These are phyloP conservation scores for Starmerella kuoi DNA, from an alignment of 805 yeast genomes.

Conservation along the genomic window DNA sequence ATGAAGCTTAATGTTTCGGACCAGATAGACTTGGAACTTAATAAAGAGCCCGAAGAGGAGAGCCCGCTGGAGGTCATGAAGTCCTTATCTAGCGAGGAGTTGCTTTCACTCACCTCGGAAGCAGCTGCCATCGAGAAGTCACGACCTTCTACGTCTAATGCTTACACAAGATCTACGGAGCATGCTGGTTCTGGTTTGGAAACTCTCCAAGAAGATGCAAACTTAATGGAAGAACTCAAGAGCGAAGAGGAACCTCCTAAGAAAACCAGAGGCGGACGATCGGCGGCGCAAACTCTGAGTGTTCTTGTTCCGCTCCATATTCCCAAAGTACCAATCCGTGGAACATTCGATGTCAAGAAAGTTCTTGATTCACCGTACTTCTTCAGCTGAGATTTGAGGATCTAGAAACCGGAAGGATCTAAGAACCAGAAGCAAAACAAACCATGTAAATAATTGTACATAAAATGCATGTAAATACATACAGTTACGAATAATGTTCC, in stretches of 20 bases:
- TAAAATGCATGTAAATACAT: not conserved
- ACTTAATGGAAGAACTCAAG: slow-evolving; percentile 21
- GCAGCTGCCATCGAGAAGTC: slow-evolving; percentile 12
- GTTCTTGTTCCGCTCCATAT: slow-evolving; percentile 56
- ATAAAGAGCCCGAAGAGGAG: slow-evolving; percentile 39
- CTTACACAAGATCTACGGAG: slow-evolving; percentile 24
- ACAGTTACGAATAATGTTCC: not conserved
- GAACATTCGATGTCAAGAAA: slow-evolving; percentile 66
- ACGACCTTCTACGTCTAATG: not conserved
- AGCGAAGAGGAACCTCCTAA: slow-evolving; percentile 26
- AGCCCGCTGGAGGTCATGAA: slow-evolving; percentile 54
- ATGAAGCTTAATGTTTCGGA: slow-evolving; percentile 47
- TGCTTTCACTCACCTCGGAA: slow-evolving; percentile 28
- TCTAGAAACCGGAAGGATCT: too few relatives aligned
- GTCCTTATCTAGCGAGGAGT: slow-evolving; percentile 21
- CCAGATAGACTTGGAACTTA: slow-evolving; percentile 59
- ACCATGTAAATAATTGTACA: not conserved
- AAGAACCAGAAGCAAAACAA: not conserved
- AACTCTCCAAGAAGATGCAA: slow-evolving; percentile 12
- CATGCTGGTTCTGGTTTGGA: slow-evolving; percentile 28
- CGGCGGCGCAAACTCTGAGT: slow-evolving; percentile 23
- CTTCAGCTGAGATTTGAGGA: slow-evolving; percentile 41
- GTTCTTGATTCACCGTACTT: slow-evolving; percentile 69
- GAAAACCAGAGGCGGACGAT: slow-evolving; percentile 5
- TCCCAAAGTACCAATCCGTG: slow-evolving; percentile 66